Evolutionary conservation across 257 asterid genomes (phyloP).

Genomic region (Fraxinus pennsylvanica): DNA sequence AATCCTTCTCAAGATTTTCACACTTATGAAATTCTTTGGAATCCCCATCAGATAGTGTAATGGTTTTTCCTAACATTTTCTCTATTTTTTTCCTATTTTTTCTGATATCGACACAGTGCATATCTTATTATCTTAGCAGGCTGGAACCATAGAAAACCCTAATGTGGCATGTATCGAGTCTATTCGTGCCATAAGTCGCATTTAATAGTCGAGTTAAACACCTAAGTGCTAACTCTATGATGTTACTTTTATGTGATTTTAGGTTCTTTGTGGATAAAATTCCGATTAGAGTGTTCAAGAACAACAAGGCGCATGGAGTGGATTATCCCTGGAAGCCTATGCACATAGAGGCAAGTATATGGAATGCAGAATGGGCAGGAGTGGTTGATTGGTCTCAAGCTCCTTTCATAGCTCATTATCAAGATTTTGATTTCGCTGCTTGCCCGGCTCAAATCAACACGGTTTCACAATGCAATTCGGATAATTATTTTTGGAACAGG

Average conservation of each 20-base stretch:
- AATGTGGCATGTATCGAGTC: too few species aligned
- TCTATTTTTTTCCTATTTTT: too few species aligned
- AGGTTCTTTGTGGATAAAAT: conserved; percentile 33
- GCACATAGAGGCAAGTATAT: conserved; percentile 38
- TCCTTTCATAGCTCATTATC: conserved; percentile 32
- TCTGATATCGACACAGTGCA: too few species aligned
- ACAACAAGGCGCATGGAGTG: conserved; percentile 22
- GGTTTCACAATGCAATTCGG: background rate
- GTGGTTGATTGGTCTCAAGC: conserved; percentile 26
- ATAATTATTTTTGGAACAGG: conserved; percentile 27
- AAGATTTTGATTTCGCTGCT: conserved; percentile 26
- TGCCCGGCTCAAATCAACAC: conserved; percentile 3
- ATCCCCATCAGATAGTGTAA: conserved; percentile 36
- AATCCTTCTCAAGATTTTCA: conserved; percentile 48
- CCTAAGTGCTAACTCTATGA: too few species aligned
- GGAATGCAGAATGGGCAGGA: conserved; percentile 33
- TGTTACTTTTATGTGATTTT: background rate
- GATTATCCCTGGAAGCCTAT: conserved; percentile 21
- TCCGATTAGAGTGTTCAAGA: conserved; percentile 43
- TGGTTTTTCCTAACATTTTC: background rate
- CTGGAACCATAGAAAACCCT: too few species aligned
- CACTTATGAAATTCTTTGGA: conserved; percentile 36
- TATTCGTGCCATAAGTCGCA: too few species aligned
- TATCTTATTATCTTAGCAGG: too few species aligned
- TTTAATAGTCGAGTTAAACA: too few species aligned